Percentiles rank a stretch among this genome's conserved stretches.
Evolutionary conservation across 139 green algal species (phyloP).

Genomic region (Chlamydomonas incerta): DNA sequence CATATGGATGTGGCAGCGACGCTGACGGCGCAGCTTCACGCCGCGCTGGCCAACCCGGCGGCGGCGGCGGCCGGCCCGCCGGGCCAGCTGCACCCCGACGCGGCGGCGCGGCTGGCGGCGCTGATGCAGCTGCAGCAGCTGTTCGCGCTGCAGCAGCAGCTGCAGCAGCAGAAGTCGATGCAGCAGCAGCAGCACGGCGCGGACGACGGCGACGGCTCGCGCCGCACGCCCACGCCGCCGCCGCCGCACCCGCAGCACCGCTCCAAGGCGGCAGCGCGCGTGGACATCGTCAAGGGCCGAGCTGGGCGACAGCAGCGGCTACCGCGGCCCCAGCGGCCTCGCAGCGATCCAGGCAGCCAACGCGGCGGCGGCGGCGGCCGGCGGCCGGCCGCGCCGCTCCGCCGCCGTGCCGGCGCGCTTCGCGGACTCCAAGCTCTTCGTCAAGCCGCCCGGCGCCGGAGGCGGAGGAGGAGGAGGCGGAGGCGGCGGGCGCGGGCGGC

Average conservation of each 20-base stretch:
- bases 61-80: neutral
- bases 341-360: neutral
- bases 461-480: neutral
- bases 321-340: too few relatives aligned
- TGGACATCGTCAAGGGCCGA: too few relatives aligned
- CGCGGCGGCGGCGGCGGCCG: neutral
- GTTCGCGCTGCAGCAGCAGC: neutral
- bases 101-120: neutral
- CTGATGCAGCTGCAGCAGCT: neutral
- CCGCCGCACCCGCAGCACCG: neutral
- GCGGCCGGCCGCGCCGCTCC: conserved; percentile 15
- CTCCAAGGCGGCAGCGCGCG: too few relatives aligned
- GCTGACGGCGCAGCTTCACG: neutral
- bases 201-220: neutral
- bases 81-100: neutral
- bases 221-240: neutral
- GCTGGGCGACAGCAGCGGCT: neutral
- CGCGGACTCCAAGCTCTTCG: conserved; percentile 13
- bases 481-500: neutral
- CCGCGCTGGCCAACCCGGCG: neutral
- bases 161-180: neutral
- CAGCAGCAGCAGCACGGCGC: neutral
- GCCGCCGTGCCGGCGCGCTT: conserved; percentile 30
- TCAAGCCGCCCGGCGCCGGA: neutral
- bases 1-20: neutral